Percentiles rank a stretch among this genome's conserved stretches.
phyloP scores from a whole-genome alignment of 2,329 filamentous ascomycete genomes.

The Aspergillus sp. region DNA sequence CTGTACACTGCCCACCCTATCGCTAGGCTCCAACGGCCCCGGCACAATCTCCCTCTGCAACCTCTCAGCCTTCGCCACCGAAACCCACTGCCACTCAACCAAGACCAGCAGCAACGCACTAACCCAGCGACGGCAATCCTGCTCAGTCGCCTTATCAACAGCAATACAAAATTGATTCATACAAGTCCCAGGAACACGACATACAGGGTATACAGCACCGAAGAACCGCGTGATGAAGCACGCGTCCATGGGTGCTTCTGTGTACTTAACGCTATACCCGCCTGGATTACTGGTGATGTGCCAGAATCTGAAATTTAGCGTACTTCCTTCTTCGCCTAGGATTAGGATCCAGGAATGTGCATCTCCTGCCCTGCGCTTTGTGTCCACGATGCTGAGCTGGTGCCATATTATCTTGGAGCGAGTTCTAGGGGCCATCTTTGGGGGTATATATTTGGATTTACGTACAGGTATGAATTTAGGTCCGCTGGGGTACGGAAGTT shows the following conservation, averaged over 20 bases:
- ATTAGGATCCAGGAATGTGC: background rate
- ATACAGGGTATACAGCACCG: background rate
- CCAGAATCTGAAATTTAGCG: background rate
- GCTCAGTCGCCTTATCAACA: background rate
- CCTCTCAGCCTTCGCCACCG: background rate
- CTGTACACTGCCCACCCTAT: too few species aligned
- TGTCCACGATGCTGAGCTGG: background rate
- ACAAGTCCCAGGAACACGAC: background rate
- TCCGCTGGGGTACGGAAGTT: background rate
- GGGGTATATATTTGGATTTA: background rate
- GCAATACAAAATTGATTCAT: background rate
- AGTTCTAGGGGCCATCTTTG: background rate
- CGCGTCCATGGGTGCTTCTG: background rate
- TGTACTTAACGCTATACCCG: background rate
- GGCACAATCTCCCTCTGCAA: background rate
- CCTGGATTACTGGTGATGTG: background rate
- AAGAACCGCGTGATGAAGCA: background rate
- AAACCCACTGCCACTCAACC: background rate
- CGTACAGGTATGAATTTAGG: too few species aligned
- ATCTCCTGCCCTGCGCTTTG: background rate
- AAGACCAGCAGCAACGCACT: background rate
- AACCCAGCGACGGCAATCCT: background rate
- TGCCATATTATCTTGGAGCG: too few species aligned
- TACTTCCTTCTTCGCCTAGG: background rate
- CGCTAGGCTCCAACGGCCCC: background rate